These are phyloP conservation scores for Inosperma sp. DNA, from an alignment of 768 basidiomycete genomes.

Conservation along the genomic window DNA sequence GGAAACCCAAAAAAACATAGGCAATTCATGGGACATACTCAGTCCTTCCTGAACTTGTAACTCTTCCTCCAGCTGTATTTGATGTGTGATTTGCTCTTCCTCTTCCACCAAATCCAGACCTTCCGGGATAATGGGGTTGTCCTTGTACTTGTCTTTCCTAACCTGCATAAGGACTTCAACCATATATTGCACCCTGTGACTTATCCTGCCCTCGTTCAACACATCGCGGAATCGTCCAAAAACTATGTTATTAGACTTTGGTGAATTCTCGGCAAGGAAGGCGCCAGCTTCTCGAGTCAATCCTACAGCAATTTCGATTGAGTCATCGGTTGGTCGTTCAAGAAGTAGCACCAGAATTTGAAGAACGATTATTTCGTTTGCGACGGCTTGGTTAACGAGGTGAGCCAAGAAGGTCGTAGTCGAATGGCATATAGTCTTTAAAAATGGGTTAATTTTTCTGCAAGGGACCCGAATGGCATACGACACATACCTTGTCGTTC, in stretches of 20 bases:
- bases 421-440: constrained; percentile 88
- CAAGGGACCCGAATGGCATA: not conserved
- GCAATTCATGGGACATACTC: constrained; percentile 62
- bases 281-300: constrained; percentile 98
- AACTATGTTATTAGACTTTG: constrained; percentile 91
- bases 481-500: constrained; percentile 87
- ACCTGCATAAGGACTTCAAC: constrained; percentile 99
- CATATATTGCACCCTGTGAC: constrained; percentile 98
- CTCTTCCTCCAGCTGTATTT: constrained; percentile 89
- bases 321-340: constrained; percentile 94
- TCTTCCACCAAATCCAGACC: constrained; percentile 96
- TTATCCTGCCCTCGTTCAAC: constrained; percentile 90
- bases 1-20: not conserved
- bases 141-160: constrained; percentile 98
- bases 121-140: constrained; percentile 91
- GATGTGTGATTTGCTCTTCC: constrained; percentile 96
- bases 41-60: constrained; percentile 91
- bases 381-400: constrained; percentile 89
- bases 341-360: constrained; percentile 95
- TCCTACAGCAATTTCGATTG: constrained; percentile 96
- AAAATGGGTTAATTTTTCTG: not conserved
- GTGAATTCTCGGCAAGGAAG: constrained; percentile 87
- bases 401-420: constrained; percentile 89
- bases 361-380: constrained; percentile 90
- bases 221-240: constrained; percentile 97